Evolutionary conservation across 345 rosid species (phyloP).

Genomic region (Corymbia maculata): DNA sequence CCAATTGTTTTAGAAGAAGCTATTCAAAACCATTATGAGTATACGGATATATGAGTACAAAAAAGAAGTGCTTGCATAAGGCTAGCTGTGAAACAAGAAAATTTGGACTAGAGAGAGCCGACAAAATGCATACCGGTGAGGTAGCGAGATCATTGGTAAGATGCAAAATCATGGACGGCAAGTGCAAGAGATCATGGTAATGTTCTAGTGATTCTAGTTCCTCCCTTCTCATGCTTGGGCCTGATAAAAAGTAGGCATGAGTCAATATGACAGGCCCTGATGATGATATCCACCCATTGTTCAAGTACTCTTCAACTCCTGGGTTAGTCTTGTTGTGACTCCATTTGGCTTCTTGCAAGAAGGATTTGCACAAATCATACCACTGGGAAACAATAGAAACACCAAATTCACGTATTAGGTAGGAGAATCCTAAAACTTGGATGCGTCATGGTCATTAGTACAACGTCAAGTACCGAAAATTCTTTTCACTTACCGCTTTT

Average conservation of each 20-base stretch:
- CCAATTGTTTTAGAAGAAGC: background rate
- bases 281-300: conserved; percentile 21
- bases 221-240: background rate
- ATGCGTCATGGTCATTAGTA: background rate
- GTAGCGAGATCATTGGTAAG: conserved; percentile 30
- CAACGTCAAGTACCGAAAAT: background rate
- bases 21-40: background rate
- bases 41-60: background rate
- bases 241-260: conserved; percentile 11
- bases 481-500: conserved; percentile 5
- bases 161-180: conserved; percentile 20
- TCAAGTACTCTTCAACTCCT: conserved; percentile 19
- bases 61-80: background rate
- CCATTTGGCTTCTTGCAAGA: conserved; percentile 35
- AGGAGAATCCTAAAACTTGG: background rate
- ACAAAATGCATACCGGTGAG: conserved; percentile 15
- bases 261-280: conserved; percentile 10
- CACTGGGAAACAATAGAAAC: conserved; percentile 6
- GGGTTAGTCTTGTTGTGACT: conserved; percentile 1
- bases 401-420: background rate
- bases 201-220: background rate
- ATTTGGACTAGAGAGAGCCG: background rate
- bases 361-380: conserved; percentile 30
- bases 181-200: conserved; percentile 13
- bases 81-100: background rate